Base-by-base conservation (phyloP, 106 monocot species). In the Dioscorea alata region DNA sequence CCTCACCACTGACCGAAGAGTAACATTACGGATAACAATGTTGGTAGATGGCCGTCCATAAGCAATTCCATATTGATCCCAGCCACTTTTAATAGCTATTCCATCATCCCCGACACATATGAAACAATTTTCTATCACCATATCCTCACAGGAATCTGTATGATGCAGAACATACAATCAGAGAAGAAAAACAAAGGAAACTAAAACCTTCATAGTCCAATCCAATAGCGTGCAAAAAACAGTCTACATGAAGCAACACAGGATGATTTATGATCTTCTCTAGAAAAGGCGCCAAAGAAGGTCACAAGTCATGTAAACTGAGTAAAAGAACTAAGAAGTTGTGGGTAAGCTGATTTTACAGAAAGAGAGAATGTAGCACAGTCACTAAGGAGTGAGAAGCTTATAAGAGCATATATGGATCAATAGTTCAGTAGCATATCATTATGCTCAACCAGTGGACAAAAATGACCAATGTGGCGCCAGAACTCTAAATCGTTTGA, bases 11-110 rank as follows among this genome's bases (percentile, higher is more conserved):
- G 90, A 83, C 13, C 86, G 83, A 54, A 86, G 57, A 69, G 59
- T 48, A 33, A 84, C 48, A 79, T 90, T 81, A 32, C 84, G 86
- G 17, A 90, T 76, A 3, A 83, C 12, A 69, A 90, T 83, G 70
- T 90, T 90, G 32, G 67, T 69, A 4, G 90, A 90, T 59, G 90
- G 86, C 56, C 59, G 68, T 5, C 81, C 81, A 75, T 90, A 90
- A 59, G 68, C 59, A 63, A 86, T 90, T 52, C 90, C 90, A 72
- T 81, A 90, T 61, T 86, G 86, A 69, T 90, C 86, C 83, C 86
- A 90, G 33, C 90, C 90, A 72, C 90, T 90, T 60, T 90, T 86
- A 65, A 90, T 90, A 63, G 90, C 90, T 64, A 90, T 80, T 33
- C 78, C 83, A 79, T 90, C 90, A 79, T 90, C 90, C 35, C 90